Percentiles rank a stretch among this genome's conserved stretches.
Conservation (phyloP, 768 basidiomycete genomes). For the Floccularia luteovirens region DNA sequence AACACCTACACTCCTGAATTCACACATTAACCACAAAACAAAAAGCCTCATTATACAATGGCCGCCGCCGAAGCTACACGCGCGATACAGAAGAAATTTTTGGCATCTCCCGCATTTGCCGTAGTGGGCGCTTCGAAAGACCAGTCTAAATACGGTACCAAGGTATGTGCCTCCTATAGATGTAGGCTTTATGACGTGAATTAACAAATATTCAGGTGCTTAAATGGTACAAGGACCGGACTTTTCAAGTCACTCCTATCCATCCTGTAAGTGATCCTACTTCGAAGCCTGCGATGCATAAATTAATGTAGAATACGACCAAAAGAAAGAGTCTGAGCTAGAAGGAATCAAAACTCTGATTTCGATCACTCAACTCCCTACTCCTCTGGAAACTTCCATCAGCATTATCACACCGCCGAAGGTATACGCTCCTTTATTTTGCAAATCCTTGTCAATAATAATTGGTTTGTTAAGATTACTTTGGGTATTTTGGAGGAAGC, state of each 20-base stretch:
- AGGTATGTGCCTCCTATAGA: conserved; percentile 27
- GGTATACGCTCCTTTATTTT: conserved; percentile 24
- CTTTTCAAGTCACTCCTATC: conserved; percentile 58
- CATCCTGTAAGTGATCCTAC: conserved; percentile 53
- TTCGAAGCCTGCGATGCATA: too few species aligned
- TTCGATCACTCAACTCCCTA: conserved; percentile 47
- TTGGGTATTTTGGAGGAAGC: conserved; percentile 59
- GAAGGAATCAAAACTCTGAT: conserved; percentile 55
- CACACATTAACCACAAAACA: too few species aligned
- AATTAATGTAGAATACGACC: background rate
- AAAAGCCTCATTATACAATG: too few species aligned
- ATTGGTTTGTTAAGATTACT: conserved; percentile 44
- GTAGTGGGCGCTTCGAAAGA: conserved; percentile 84
- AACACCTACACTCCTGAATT: too few species aligned
- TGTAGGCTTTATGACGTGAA: conserved; percentile 1
- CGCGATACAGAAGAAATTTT: conserved; percentile 47
- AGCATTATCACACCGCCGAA: conserved; percentile 75
- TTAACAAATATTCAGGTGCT: conserved; percentile 42
- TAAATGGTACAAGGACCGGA: conserved; percentile 65
- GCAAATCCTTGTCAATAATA: conserved; percentile 1
- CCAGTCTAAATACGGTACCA: conserved; percentile 71
- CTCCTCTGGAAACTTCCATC: conserved; percentile 61
- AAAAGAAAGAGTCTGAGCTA: conserved; percentile 61
- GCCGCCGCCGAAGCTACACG: conserved; percentile 15
- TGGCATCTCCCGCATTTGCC: conserved; percentile 58